These are phyloP conservation scores for Saprolegnia parasitica DNA, from an alignment of 352 stramenopile genomes.

Conservation along the genomic window DNA sequence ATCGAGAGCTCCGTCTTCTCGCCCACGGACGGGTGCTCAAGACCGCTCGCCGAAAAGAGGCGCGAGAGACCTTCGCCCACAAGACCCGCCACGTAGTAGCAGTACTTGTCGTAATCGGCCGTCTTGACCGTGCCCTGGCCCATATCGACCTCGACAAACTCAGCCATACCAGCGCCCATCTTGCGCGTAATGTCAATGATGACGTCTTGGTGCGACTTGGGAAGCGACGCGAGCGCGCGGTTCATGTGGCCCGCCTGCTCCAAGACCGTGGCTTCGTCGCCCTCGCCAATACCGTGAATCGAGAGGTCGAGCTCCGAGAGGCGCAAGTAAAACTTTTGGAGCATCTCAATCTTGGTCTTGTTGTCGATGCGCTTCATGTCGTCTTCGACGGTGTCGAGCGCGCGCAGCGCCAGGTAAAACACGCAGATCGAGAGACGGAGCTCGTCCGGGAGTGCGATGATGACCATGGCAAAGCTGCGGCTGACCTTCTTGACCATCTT, in stretches of 20 bases:
- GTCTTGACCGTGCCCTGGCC: conserved; percentile 80
- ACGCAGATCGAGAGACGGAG: conserved; percentile 84
- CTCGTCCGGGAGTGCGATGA: conserved; percentile 68
- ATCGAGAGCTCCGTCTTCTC: conserved; percentile 50
- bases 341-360: conserved; percentile 30
- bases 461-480: conserved; percentile 86
- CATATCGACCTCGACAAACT: conserved; percentile 88
- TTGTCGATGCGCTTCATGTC: conserved; percentile 81
- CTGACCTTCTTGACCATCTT: conserved; percentile 83
- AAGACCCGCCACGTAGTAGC: conserved; percentile 88
- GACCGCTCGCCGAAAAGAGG: conserved; percentile 57
- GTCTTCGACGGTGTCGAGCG: conserved; percentile 90
- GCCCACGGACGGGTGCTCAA: conserved; percentile 57
- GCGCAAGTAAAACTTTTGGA: conserved; percentile 24
- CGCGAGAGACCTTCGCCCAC: conserved; percentile 87
- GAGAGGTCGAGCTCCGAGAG: conserved; percentile 25
- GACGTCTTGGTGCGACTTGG: conserved; percentile 40
- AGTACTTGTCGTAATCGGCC: conserved; percentile 88
- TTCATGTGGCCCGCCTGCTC: conserved; percentile 30
- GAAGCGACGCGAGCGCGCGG: conserved; percentile 22
- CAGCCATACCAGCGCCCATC: conserved; percentile 89
- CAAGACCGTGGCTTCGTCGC: conserved; percentile 30
- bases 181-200: conserved; percentile 85
- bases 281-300: conserved; percentile 25
- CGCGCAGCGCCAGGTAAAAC: conserved; percentile 89